Evolutionary conservation across 1,284 basidiomycete genomes (phyloP), one percentile per base, ranked within the genome.

Genomic region (Ceratobasidium sp.): DNA sequence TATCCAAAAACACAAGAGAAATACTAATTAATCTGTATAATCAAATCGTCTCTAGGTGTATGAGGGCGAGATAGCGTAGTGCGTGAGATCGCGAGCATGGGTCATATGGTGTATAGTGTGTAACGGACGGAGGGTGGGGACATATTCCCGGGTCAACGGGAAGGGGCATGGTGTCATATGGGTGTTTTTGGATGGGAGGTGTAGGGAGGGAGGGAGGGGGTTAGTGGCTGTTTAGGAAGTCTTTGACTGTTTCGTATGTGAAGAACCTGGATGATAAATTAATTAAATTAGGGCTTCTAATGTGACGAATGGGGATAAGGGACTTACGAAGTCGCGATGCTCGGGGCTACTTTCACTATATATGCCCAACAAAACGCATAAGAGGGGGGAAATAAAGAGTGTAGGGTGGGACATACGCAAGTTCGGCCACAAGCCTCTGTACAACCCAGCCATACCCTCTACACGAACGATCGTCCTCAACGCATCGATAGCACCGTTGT

Each of bases 381-480:
- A 65, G 69, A 75, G 71, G 29, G 73, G 64, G 75, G 73, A 72
- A 36, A 45, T 66, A 54, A 41, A 11, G 36, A 11, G 11, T 41
- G 36, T 4, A 41, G 36, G 36, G 36, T 4, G 36, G 54, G 83
- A 91, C 91, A 87, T 87, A 91, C 96, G 87, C 76, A 98, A 84
- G 83, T 98, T 98, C 14, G 96, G 95, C 89, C 94, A 94, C 56
- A 98, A 84, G 6, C 96, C 96, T 76, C 95, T 87, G 84, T 98
- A 96, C 78, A 96, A 82, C 31, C 93, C 93, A 53, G 81, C 82
- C 19, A 92, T 75, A 1, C 96, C 96, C 81, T 98, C 96, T 0
- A 86, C 87, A 53, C 84, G 87, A 29, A 96, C 76, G 63, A 95
- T 95, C 75, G 87, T 87, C 74, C 83, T 82, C 77, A 96, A 84